phyloP scores from a whole-genome alignment of 2,329 filamentous ascomycete genomes.

The Orbilia oligospora region DNA sequence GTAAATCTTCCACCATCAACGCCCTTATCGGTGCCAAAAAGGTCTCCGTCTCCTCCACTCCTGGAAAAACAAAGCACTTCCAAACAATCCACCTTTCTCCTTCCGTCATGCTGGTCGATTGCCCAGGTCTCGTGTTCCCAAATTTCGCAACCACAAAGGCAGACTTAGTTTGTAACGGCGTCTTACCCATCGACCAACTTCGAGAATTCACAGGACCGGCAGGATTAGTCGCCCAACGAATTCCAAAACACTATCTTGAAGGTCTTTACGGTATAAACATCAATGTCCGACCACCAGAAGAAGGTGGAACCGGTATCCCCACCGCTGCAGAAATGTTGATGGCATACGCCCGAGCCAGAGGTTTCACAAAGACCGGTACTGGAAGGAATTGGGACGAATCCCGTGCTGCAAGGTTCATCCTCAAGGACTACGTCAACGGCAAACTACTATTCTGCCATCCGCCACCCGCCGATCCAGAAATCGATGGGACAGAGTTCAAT shows the following conservation, averaged over 20 bases:
- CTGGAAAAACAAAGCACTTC: slow-evolving; percentile 99
- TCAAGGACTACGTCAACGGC: slow-evolving; percentile 98
- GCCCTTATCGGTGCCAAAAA: slow-evolving; percentile 98
- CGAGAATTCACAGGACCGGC: slow-evolving; percentile 92
- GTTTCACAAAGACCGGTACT: slow-evolving; percentile 89
- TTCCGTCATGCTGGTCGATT: slow-evolving; percentile 93
- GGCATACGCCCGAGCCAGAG: slow-evolving; percentile 88
- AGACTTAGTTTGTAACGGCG: slow-evolving; percentile 93
- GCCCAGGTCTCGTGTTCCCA: slow-evolving; percentile 96
- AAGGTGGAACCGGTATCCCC: slow-evolving; percentile 90
- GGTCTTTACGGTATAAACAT: slow-evolving; percentile 95
- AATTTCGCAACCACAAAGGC: slow-evolving; percentile 98
- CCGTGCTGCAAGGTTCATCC: slow-evolving; percentile 85
- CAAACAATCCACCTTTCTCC: slow-evolving; percentile 96
- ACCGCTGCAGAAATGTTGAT: slow-evolving; percentile 87
- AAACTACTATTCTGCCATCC: slow-evolving; percentile 94
- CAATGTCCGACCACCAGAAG: slow-evolving; percentile 81
- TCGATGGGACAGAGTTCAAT: slow-evolving; percentile 85
- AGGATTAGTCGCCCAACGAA: slow-evolving; percentile 83
- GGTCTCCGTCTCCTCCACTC: slow-evolving; percentile 96
- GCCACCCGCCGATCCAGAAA: slow-evolving; percentile 77
- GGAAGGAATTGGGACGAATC: slow-evolving; percentile 90
- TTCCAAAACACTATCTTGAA: slow-evolving; percentile 90
- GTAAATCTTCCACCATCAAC: slow-evolving; percentile 99
- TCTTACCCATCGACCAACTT: slow-evolving; percentile 95